phyloP scores from a whole-genome alignment of 1,284 basidiomycete genomes.

The Melampsora abietis-canadensis region DNA sequence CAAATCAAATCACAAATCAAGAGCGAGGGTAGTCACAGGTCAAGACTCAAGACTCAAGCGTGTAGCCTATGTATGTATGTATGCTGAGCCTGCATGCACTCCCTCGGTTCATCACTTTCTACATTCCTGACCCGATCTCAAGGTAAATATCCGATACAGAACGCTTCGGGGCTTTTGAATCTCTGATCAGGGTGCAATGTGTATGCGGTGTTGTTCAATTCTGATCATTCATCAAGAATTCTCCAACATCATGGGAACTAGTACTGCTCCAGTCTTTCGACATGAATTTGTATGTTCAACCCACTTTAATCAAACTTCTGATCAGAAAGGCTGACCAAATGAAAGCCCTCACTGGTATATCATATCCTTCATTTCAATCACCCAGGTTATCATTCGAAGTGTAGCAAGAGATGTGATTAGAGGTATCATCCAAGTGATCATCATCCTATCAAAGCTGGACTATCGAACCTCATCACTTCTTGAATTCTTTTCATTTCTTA shows the following conservation, averaged over 20 bases:
- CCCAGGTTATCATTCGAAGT: neutral
- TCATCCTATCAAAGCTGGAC: neutral
- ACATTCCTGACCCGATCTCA: too few relatives aligned
- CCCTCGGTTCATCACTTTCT: too few relatives aligned
- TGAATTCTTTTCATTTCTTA: neutral
- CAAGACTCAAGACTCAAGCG: too few relatives aligned
- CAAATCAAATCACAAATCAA: too few relatives aligned
- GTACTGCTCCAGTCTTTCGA: slow-evolving; percentile 8
- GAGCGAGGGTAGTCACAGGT: too few relatives aligned
- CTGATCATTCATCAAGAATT: neutral
- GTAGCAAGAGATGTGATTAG: slow-evolving; percentile 4
- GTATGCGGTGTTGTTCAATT: too few relatives aligned
- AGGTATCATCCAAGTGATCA: neutral
- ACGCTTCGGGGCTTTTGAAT: too few relatives aligned
- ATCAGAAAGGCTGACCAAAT: neutral
- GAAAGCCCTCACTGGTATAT: neutral
- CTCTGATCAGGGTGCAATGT: too few relatives aligned
- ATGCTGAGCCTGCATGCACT: too few relatives aligned
- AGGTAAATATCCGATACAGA: too few relatives aligned
- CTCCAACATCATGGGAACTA: neutral
- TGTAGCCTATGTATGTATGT: too few relatives aligned
- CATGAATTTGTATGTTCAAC: neutral
- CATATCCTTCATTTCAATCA: neutral
- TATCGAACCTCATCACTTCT: neutral
- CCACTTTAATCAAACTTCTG: neutral